phyloP scores from a whole-genome alignment of 2,329 filamentous ascomycete genomes.

The Penicillium sp. region DNA sequence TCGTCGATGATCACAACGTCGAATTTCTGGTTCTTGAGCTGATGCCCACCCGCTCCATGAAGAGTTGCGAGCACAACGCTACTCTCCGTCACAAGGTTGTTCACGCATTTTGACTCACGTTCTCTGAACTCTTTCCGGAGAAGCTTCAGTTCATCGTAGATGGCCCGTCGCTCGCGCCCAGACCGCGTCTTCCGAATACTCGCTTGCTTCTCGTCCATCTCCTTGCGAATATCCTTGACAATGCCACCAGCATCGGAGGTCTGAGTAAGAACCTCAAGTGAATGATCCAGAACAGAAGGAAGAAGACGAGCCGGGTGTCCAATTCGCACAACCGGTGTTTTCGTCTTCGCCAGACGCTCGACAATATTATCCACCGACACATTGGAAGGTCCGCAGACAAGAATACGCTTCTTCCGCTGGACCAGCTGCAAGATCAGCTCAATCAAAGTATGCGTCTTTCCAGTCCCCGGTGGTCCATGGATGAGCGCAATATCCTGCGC shows the following conservation, averaged over 20 bases:
- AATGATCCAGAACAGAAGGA: constrained; percentile 84
- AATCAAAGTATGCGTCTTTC: constrained; percentile 95
- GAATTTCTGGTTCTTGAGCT: constrained; percentile 77
- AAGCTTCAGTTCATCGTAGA: constrained; percentile 83
- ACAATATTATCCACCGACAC: constrained; percentile 98
- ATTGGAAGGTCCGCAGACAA: constrained; percentile 97
- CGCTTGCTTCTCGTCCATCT: constrained; percentile 90
- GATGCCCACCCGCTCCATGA: constrained; percentile 85
- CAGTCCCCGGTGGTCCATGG: constrained; percentile 92
- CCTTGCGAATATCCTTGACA: constrained; percentile 83
- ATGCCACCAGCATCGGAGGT: constrained; percentile 88
- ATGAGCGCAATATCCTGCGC: constrained; percentile 83
- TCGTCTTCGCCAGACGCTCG: constrained; percentile 81
- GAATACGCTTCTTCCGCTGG: constrained; percentile 69
- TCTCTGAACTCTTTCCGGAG: constrained; percentile 86
- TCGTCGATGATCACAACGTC: constrained; percentile 97
- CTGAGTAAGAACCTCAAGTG: constrained; percentile 84
- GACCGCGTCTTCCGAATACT: constrained; percentile 84
- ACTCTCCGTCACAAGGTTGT: constrained; percentile 71
- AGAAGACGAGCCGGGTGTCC: constrained; percentile 91
- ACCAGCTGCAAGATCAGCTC: constrained; percentile 92
- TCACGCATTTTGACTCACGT: constrained; percentile 79
- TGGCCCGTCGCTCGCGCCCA: constrained; percentile 74
- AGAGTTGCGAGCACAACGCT: constrained; percentile 90
- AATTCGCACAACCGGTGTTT: constrained; percentile 82